Evolutionary conservation across 495 filamentous ascomycete species (phyloP).

Genomic region (Aspergillus homomorphus): DNA sequence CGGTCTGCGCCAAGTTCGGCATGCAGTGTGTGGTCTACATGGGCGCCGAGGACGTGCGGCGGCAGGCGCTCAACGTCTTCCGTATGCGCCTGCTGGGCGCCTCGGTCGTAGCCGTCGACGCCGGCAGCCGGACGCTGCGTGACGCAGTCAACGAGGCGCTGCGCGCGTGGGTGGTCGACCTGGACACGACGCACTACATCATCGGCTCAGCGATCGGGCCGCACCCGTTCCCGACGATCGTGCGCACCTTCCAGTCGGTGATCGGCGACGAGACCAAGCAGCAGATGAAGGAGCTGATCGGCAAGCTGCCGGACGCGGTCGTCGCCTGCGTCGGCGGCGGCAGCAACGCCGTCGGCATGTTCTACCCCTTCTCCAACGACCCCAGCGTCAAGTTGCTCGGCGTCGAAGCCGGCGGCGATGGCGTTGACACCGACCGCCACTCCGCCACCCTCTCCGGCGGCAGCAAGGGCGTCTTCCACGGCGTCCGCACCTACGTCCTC

Average conservation of each 20-base stretch:
- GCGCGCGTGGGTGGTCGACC: slow-evolving; percentile 81
- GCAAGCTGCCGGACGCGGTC: slow-evolving; percentile 83
- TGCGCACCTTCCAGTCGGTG: slow-evolving; percentile 92
- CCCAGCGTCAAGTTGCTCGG: slow-evolving; percentile 74
- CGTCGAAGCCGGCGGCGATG: slow-evolving; percentile 85
- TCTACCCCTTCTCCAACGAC: slow-evolving; percentile 82
- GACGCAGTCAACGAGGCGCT: slow-evolving; percentile 96
- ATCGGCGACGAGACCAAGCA: slow-evolving; percentile 85
- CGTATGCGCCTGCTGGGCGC: slow-evolving; percentile 92
- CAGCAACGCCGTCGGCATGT: slow-evolving; percentile 80
- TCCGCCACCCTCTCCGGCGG: slow-evolving; percentile 75
- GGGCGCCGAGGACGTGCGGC: slow-evolving; percentile 93
- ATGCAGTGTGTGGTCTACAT: slow-evolving; percentile 96
- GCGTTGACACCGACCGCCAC: slow-evolving; percentile 73
- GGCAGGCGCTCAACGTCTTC: slow-evolving; percentile 94
- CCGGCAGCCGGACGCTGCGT: slow-evolving; percentile 77
- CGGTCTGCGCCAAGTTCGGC: slow-evolving; percentile 91
- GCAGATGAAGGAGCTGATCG: slow-evolving; percentile 68
- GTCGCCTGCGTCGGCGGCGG: slow-evolving; percentile 91
- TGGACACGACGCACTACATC: slow-evolving; percentile 94
- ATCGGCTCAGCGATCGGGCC: slow-evolving; percentile 95
- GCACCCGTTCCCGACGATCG: slow-evolving; percentile 95
- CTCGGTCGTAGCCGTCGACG: slow-evolving; percentile 82
- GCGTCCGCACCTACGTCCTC: slow-evolving; percentile 82
- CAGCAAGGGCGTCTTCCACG: slow-evolving; percentile 82